phyloP scores from a whole-genome alignment of 2,329 filamentous ascomycete genomes.

The Trichoderma cornu-damae region DNA sequence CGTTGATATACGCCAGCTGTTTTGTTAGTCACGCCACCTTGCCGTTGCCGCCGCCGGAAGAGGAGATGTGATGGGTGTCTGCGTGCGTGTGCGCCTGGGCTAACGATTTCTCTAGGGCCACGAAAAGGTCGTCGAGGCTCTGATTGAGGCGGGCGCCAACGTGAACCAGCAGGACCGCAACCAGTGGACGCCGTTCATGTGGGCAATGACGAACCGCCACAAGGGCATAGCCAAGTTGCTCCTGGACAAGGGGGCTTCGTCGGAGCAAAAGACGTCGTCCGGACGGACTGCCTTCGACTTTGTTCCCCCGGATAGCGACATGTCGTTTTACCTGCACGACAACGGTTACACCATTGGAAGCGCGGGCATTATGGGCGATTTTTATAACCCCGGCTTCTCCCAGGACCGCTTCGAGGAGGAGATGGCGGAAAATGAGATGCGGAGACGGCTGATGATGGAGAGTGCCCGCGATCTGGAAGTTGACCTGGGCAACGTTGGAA shows the following conservation, averaged over 20 bases:
- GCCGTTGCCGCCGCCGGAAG: no score
- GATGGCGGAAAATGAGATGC: conserved; percentile 92
- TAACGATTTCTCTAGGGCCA: conserved; percentile 59
- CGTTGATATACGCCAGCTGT: conserved; percentile 94
- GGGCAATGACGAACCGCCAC: conserved; percentile 98
- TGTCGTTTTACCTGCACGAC: conserved; percentile 90
- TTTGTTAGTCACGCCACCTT: conserved; percentile 58
- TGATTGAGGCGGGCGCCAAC: conserved; percentile 79
- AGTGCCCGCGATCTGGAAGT: conserved; percentile 96
- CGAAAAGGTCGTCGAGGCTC: conserved; percentile 75
- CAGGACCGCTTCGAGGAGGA: conserved; percentile 96
- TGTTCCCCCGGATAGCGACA: conserved; percentile 89
- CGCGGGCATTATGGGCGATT: conserved; percentile 77
- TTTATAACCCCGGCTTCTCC: conserved; percentile 86
- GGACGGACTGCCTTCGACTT: conserved; percentile 95
- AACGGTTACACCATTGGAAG: conserved; percentile 88
- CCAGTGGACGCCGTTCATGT: conserved; percentile 97
- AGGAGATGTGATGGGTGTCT: not conserved
- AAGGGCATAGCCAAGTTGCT: conserved; percentile 92
- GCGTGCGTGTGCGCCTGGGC: no score
- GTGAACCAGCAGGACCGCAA: conserved; percentile 94
- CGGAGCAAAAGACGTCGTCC: conserved; percentile 89
- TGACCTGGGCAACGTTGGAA: conserved; percentile 87
- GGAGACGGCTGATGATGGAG: conserved; percentile 98
- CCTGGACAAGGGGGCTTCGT: conserved; percentile 89